phyloP scores from a whole-genome alignment of 2,329 filamentous ascomycete genomes.

The Periconia sp. region DNA sequence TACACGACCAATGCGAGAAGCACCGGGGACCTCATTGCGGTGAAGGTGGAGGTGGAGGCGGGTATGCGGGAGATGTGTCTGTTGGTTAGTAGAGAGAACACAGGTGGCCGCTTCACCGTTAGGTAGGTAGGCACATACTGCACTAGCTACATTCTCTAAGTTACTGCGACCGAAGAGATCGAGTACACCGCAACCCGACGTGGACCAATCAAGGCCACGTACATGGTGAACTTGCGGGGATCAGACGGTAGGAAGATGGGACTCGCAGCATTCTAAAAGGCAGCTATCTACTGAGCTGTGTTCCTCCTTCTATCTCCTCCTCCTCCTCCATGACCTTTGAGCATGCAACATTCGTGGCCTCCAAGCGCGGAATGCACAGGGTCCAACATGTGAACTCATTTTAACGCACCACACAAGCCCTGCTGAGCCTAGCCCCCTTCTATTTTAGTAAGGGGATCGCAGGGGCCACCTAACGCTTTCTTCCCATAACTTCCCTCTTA shows the following conservation, averaged over 20 bases:
- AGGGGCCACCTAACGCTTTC: constrained; percentile 1
- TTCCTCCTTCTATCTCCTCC: not conserved
- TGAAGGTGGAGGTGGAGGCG: constrained; percentile 8
- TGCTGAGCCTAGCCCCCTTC: not conserved
- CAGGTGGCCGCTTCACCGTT: constrained; percentile 26
- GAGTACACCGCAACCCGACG: not conserved
- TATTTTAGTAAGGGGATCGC: constrained; percentile 5
- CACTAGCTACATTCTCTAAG: too few species aligned
- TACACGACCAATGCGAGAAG: constrained; percentile 69
- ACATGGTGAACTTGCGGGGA: not conserved
- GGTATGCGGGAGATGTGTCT: constrained; percentile 1
- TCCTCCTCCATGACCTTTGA: not conserved
- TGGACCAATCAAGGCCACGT: not conserved
- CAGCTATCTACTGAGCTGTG: not conserved
- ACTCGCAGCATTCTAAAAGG: too few species aligned
- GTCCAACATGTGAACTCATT: constrained; percentile 10
- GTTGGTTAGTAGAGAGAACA: constrained; percentile 22
- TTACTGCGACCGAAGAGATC: too few species aligned
- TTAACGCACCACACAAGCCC: not conserved
- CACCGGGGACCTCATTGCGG: constrained; percentile 68
- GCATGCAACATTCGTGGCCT: constrained; percentile 12
- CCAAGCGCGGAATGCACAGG: constrained; percentile 3
- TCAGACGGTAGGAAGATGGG: constrained; percentile 1
- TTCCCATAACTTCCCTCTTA: not conserved
- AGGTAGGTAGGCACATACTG: constrained; percentile 34